Base-by-base conservation (phyloP, 148 eudicot species). In the Rhododendron griersonianum region DNA sequence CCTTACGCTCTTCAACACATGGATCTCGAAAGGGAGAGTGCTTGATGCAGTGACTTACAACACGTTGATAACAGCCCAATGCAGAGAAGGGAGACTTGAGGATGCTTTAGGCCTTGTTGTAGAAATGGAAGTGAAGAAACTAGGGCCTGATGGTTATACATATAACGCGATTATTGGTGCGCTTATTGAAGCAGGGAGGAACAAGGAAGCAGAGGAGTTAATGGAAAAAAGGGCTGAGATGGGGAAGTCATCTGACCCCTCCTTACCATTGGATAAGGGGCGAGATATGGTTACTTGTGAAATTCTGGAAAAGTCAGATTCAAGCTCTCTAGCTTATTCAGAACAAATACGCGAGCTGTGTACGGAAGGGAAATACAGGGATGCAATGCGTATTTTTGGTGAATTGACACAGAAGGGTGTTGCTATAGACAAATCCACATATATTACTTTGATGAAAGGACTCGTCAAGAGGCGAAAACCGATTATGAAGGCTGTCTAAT, bases 21-120 rank as follows among this genome's bases (percentile, higher is more conserved):
- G 95, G 98, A 86, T 89, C 83, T 91, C 92, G 0, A 93, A 93
- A 86, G 97, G 93, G 75, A 95, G 94, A 91, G 83, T 85, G 47
- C 82, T 93, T 84, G 99, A 96, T 91, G 89, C 86, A 10, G 98
- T 96, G 48, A 91, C 93, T 1, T 96, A 93, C 87, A 95, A 95
- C 85, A 96, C 96, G 57, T 84, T 96, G 89, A 89, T 96, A 89
- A 47, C 92, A 48, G 91, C 90, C 86, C 78, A 94, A 67, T 96
- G 96, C 89, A 94, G 93, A 88, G 95, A 85, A 84, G 92, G 93
- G 79, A 90, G 92, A 84, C 82, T 95, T 28, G 93, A 94, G 76
- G 98, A 93, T 77, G 98, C 96, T 45, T 69, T 95, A 78, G 83
- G 69, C 51, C 92, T 95, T 86, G 92, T 92, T 80, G 57, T 85